These are phyloP conservation scores for Dorcoceras hygrometricum DNA, from an alignment of 257 asterid genomes.

Conservation along the genomic window DNA sequence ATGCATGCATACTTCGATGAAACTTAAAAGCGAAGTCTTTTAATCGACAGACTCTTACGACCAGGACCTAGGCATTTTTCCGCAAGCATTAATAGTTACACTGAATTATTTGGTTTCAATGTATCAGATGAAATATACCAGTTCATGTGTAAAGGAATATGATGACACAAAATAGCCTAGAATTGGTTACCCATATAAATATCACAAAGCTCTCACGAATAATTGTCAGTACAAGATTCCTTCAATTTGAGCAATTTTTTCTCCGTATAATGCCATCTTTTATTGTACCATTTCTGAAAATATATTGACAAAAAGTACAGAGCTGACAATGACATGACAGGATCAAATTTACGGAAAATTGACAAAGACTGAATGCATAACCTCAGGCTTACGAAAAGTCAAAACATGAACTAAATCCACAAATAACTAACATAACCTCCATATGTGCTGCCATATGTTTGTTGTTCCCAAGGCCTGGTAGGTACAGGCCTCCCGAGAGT, in stretches of 20 bases:
- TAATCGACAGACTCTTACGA: too few relatives aligned
- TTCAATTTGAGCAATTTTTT: not conserved
- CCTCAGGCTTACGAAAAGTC: not conserved
- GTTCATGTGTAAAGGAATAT: too few relatives aligned
- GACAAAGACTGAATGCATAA: not conserved
- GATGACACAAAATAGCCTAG: too few relatives aligned
- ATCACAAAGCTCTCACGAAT: too few relatives aligned
- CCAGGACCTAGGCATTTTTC: too few relatives aligned
- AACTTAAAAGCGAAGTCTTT: too few relatives aligned
- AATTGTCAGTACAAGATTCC: not conserved
- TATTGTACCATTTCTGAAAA: not conserved
- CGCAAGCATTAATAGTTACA: too few relatives aligned
- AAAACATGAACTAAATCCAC: not conserved
- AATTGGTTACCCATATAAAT: too few relatives aligned
- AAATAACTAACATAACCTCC: slow-evolving; percentile 50
- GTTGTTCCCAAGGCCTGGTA: slow-evolving; percentile 92
- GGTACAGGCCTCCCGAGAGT: slow-evolving; percentile 80
- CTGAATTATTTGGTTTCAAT: too few relatives aligned
- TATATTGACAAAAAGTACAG: not conserved
- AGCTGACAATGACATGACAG: not conserved
- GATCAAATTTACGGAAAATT: not conserved
- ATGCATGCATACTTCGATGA: not conserved
- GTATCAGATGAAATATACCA: too few relatives aligned
- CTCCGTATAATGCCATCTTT: not conserved
- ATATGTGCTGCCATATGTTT: slow-evolving; percentile 53